These are phyloP conservation scores for Macadamia integrifolia DNA, from an alignment of 164 flowering plant species.

Conservation along the genomic window DNA sequence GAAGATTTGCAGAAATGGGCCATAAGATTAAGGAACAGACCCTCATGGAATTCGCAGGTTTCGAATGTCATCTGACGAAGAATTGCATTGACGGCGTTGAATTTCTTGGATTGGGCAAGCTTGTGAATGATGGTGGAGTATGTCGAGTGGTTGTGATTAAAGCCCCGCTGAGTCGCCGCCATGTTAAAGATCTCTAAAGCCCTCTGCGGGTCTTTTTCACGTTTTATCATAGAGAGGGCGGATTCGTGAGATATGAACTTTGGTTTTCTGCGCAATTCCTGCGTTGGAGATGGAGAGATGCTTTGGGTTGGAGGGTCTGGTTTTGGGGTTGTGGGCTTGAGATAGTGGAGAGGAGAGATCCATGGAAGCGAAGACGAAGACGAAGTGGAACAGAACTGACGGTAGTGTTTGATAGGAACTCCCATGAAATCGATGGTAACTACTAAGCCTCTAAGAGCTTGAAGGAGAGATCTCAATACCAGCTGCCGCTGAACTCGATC, in stretches of 20 bases:
- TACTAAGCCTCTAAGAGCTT: background rate
- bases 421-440: background rate
- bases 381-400: slow-evolving; percentile 22
- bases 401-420: slow-evolving; percentile 3
- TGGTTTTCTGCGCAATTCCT: slow-evolving; percentile 27
- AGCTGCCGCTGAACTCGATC: too few species aligned
- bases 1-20: slow-evolving; percentile 52
- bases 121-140: slow-evolving; percentile 61
- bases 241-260: slow-evolving; percentile 61
- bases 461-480: too few species aligned
- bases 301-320: slow-evolving; percentile 40
- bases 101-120: slow-evolving; percentile 61
- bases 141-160: slow-evolving; percentile 71
- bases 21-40: slow-evolving; percentile 78
- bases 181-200: slow-evolving; percentile 78
- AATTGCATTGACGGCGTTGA: slow-evolving; percentile 64
- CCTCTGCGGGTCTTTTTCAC: slow-evolving; percentile 58
- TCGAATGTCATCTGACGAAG: slow-evolving; percentile 74
- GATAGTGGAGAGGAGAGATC: slow-evolving; percentile 65
- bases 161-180: slow-evolving; percentile 64
- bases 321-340: slow-evolving; percentile 21
- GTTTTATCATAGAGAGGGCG: slow-evolving; percentile 53
- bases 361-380: slow-evolving; percentile 43
- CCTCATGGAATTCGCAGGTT: slow-evolving; percentile 76
- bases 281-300: slow-evolving; percentile 10